A percentile compares a stretch with the other conserved stretches of the same genome.
Conservation (phyloP, 2,329 filamentous ascomycete species). For the Scedosporium aurantiacum region DNA sequence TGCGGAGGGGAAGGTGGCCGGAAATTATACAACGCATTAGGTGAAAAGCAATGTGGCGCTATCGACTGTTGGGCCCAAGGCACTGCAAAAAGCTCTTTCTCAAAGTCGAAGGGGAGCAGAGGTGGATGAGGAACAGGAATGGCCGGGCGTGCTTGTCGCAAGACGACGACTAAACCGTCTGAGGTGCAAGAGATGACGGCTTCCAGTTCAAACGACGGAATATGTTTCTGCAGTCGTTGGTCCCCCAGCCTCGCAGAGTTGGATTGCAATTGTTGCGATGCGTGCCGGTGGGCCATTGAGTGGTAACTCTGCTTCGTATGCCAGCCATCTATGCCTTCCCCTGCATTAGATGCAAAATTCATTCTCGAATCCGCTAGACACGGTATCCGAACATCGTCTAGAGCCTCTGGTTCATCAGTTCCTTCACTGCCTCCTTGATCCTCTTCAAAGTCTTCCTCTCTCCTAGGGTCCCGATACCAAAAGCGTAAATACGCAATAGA, state of each 20-base stretch:
- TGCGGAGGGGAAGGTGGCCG: conserved; percentile 30
- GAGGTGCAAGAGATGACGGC: conserved; percentile 88
- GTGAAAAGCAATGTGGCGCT: conserved; percentile 30
- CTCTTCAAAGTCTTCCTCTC: conserved; percentile 37
- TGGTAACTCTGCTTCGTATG: not conserved
- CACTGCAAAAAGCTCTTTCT: conserved; percentile 63
- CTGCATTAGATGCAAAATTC: not conserved
- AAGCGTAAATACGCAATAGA: conserved; percentile 85
- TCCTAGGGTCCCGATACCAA: conserved; percentile 66
- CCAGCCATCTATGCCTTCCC: not conserved
- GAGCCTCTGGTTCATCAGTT: conserved; percentile 30
- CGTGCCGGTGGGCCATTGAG: not conserved
- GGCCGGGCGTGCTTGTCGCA: conserved; percentile 61
- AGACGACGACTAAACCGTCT: conserved; percentile 72
- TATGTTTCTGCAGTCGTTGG: not conserved
- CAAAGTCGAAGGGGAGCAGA: conserved; percentile 32
- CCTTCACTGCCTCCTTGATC: conserved; percentile 35
- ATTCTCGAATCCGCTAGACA: conserved; percentile 16
- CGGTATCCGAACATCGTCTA: conserved; percentile 16
- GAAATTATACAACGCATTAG: conserved; percentile 31
- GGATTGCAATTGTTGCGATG: not conserved
- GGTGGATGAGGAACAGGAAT: conserved; percentile 49
- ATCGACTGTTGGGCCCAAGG: conserved; percentile 67
- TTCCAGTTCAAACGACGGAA: conserved; percentile 54
- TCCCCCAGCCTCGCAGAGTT: conserved; percentile 8